These are phyloP conservation scores for Xylaria multiplex DNA, from an alignment of 2,329 filamentous ascomycete species.

Conservation along the genomic window DNA sequence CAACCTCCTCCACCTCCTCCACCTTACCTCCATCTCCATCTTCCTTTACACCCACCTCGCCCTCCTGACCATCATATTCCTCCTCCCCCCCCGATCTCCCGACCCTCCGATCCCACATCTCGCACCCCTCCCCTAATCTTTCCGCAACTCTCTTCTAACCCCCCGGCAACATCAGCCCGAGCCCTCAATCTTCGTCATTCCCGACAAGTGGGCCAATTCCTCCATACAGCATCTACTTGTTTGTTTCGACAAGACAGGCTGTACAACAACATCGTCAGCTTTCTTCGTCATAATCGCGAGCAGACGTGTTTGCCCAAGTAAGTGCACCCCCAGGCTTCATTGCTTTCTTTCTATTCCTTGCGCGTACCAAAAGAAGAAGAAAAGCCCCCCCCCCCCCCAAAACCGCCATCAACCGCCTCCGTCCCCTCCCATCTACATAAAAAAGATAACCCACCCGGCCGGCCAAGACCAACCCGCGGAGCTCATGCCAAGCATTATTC, in stretches of 20 bases:
- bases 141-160: constrained; percentile 26
- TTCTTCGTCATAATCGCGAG: constrained; percentile 7
- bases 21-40: constrained; percentile 4
- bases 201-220: constrained; percentile 30
- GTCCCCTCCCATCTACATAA: constrained; percentile 16
- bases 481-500: constrained; percentile 34
- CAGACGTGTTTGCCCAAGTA: constrained; percentile 22
- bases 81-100: constrained; percentile 26
- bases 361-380: constrained; percentile 12
- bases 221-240: constrained; percentile 27
- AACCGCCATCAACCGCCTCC: constrained; percentile 24
- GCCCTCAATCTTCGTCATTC: constrained; percentile 26
- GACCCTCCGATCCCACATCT: constrained; percentile 25
- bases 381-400: neutral
- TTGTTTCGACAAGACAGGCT: constrained; percentile 23
- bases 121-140: constrained; percentile 28
- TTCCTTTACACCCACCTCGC: constrained; percentile 24
- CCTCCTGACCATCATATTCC: constrained; percentile 24
- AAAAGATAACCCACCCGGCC: constrained; percentile 32
- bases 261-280: constrained; percentile 18
- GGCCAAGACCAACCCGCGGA: constrained; percentile 34
- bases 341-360: neutral
- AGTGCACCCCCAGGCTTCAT: constrained; percentile 20
- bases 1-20: constrained; percentile 19
- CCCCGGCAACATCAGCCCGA: constrained; percentile 27